Base-by-base conservation (phyloP, 2,329 filamentous ascomycete species). In the Aaosphaeria arxii region DNA sequence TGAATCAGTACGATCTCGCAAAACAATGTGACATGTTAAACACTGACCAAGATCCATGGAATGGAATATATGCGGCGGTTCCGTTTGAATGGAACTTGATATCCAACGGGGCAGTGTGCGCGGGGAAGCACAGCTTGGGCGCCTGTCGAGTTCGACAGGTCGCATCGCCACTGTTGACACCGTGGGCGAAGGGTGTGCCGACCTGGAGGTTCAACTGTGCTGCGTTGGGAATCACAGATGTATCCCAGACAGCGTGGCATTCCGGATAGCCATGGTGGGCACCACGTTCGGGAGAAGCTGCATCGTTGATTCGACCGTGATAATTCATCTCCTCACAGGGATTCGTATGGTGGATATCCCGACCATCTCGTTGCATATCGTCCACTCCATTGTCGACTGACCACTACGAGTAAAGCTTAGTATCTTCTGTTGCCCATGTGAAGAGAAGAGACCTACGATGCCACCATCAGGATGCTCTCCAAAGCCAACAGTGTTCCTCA, bases 301-400 rank as follows among this genome's bases (percentile, higher is more conserved):
- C 75, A 30, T 73, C 72, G 43, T 77, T 75, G 6, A 86, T 69
- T 48, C 75, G 76, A 4, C 86, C 85, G 49, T 85, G 79, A 62
- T 80, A 87, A 66, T 88, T 88, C 61, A 89, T 71, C 67, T 88
- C 83, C 62, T 89, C 86, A 13, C 76, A 85, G 0, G 85, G 86
- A 61, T 88, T 88, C 55, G 85, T 74, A 45, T 78, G 63, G 58
- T 85, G 81, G 35, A 87, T 76, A 52, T 87, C 82, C 11, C 73
- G 56, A 7, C 77, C 77, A 45, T 75, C 64, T 13, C 85, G 77
- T 6, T 64, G 67, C n/a, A 87, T 72, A 36, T 84, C 66, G 63
- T 88, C 85, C 7, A 80, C 81, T 1, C 79, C 83, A 64, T 88
- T 88, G 66, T 88, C 86, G 11, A 88, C 83, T n/a, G 64, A 63